Base-by-base conservation (phyloP, 768 basidiomycete genomes). In the Suillus sp. region DNA sequence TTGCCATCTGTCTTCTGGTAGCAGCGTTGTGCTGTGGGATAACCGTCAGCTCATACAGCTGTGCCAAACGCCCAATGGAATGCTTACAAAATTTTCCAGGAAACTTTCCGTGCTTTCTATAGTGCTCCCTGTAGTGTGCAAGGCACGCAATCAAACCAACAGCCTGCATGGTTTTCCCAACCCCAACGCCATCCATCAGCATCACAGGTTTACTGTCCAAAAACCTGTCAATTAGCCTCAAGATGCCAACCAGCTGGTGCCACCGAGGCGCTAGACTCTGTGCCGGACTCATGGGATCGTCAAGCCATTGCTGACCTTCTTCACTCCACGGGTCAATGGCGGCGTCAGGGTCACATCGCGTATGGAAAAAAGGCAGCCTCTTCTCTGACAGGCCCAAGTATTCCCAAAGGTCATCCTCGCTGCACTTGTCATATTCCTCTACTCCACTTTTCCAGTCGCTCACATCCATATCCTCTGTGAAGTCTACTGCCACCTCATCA, bases 171-270 rank as follows among this genome's bases (percentile, higher is more conserved):
- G 68, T 72, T 48, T 74, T 74, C 0, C 71, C 69, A 2, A 74
- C 61, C 0, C 73, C 68, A 0, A 74, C 69, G 0, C 65, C 64
- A 38, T 74, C 73, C 71, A 74, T 71, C 0, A 72, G 48, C 0
- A 74, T 2, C 18, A 72, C 50, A 0, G 64, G 64, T 13, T 62
- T 1, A 0, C 43, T 32, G 1, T 64, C n/a, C 2, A 70, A 60
- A 0, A 54, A 42, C 0, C 59, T 37, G 18, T 68, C 20, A 0
- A 71, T 14, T 63, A 74, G 68, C n/a, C 65, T 54, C 53, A 63
- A 38, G 5, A 74, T 69, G 0, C 70, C 64, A 0, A 71, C 43
- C 0, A 72, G 58, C 40, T 72, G 67, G 54, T 72, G 71, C 70
- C 70, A 71, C 0, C 61, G 18, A 0, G 65, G 67, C 0, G 20